phyloP scores from a whole-genome alignment of 1,139 yeast species.

The Saccharomycopsis hybrid region DNA sequence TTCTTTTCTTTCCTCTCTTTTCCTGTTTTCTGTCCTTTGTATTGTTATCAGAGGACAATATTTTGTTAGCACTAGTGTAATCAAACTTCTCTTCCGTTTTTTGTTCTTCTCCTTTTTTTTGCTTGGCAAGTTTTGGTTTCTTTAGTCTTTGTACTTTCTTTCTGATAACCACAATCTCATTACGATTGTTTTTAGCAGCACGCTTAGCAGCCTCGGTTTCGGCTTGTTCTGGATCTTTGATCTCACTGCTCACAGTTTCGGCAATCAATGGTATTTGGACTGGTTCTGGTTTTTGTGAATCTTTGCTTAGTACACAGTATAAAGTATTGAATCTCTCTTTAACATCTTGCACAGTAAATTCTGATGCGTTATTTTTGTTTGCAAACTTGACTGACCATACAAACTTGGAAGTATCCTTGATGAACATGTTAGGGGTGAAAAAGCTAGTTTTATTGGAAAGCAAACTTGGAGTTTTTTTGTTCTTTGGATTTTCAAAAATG shows the following conservation, averaged over 20 bases:
- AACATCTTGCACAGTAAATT: conserved; percentile 9
- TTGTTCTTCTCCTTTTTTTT: conserved; percentile 20
- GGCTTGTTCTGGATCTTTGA: conserved; percentile 21
- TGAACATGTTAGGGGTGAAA: conserved; percentile 10
- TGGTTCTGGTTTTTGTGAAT: conserved; percentile 12
- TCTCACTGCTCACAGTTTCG: conserved; percentile 15
- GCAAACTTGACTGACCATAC: conserved; percentile 6
- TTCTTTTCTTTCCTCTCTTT: conserved; percentile 34
- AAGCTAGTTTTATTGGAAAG: conserved; percentile 1
- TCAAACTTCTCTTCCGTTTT: conserved; percentile 34
- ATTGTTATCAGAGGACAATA: too few relatives aligned
- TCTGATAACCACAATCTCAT: conserved; percentile 53
- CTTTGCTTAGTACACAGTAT: conserved; percentile 4
- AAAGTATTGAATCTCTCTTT: neutral
- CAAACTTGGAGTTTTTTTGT: neutral
- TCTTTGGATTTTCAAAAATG: neutral
- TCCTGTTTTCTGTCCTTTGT: conserved; percentile 23
- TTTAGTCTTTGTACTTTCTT: conserved; percentile 27
- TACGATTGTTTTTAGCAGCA: conserved; percentile 28
- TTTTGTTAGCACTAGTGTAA: conserved; percentile 43
- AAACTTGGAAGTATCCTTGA: neutral
- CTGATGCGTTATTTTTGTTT: neutral
- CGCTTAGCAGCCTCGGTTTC: conserved; percentile 16
- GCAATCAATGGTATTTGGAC: conserved; percentile 19
- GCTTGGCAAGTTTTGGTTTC: conserved; percentile 23